Evolutionary conservation across 306 rosid species (phyloP), one percentile per base, ranked within the genome.

Genomic region (Vigna nakashimae): DNA sequence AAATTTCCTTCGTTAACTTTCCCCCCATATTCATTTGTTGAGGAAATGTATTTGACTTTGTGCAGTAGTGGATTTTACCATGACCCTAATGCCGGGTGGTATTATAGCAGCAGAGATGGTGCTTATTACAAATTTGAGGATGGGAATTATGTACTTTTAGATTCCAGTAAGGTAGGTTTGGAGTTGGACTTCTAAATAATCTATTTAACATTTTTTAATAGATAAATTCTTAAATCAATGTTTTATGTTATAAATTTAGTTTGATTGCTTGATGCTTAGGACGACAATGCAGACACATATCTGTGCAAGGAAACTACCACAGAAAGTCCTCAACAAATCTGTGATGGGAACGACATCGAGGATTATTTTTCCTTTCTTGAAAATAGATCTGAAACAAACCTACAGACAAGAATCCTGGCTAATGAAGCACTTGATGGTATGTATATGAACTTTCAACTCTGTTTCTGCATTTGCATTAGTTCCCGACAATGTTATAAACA

Each of bases 51-150:
- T 67, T 79, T 69, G 18, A 76, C 77, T 79, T 74, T 24, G 7
- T 74, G 88, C 92, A 90, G 96, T 79, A 89, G 89, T 76, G 98
- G 97, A 76, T 92, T 92, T 88, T 91, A 91, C 87, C 93, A 91
- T 67, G 97, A 95, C 82, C 98, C 95, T 48, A 84, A 46, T 68
- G 98, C 91, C 50, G 97, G 97, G 8, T 92, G 98, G 98, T 92
- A 95, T 88, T 90, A 90, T 65, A 89, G 91, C 81, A 85, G 86
- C 71, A 82, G 64, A 13, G 98, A 92, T 63, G 86, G 88, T 51
- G 89, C 80, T 56, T 92, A 92, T 74, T 95, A 92, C 85, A 92
- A 91, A 69, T 92, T 89, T 56, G 89, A 92, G 80, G 82, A 94
- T 34, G 98, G 98, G 26, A 89, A 82, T 79, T 95, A 95, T 85